Percentiles rank a stretch among this genome's conserved stretches.
phyloP scores from a whole-genome alignment of 768 basidiomycete species.

The Rhodotorula diobovata region DNA sequence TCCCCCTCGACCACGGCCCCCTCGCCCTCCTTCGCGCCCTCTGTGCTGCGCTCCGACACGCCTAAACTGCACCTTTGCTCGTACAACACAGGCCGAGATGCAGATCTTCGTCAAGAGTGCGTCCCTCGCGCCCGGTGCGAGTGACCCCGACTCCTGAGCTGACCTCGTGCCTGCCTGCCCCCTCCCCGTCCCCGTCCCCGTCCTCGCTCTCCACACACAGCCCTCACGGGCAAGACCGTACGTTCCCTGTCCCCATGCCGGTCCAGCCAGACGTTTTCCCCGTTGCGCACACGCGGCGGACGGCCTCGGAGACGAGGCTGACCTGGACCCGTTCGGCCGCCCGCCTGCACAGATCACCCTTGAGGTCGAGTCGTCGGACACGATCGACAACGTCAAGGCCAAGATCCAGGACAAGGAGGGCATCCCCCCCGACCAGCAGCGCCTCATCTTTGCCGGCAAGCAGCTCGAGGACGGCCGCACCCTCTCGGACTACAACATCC shows the following conservation, averaged over 20 bases:
- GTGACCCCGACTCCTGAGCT: too few species aligned
- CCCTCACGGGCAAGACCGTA: conserved; percentile 74
- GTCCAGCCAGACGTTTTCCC: neutral
- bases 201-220: neutral
- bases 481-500: conserved; percentile 83
- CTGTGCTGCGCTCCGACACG: neutral
- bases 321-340: too few species aligned
- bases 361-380: conserved; percentile 88
- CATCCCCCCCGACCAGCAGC: conserved; percentile 88
- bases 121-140: neutral
- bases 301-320: neutral
- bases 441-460: conserved; percentile 87
- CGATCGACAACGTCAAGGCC: conserved; percentile 89
- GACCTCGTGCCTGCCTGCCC: neutral
- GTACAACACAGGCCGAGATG: conserved; percentile 48
- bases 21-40: neutral
- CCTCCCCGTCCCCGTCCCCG: too few species aligned
- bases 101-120: conserved; percentile 73
- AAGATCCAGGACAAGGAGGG: conserved; percentile 95
- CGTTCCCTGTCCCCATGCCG: neutral
- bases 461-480: conserved; percentile 89
- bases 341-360: conserved; percentile 60
- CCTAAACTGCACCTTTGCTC: too few species aligned
- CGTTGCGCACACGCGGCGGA: neutral
- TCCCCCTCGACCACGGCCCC: neutral